Conservation (phyloP, 176 grass and related monocot genomes). For the Triticum urartu region DNA sequence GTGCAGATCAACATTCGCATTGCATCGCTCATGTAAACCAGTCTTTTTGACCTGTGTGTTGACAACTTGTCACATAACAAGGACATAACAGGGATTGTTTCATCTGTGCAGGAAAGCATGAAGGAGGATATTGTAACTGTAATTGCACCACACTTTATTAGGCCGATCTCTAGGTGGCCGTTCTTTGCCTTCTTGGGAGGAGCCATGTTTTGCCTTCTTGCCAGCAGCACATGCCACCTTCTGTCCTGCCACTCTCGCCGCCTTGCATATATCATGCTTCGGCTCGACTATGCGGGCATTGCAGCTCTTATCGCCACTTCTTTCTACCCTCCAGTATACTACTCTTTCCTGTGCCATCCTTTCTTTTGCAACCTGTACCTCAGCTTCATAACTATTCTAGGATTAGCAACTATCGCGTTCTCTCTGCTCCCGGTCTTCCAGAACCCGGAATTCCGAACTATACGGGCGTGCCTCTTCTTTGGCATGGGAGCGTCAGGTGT, state of each 20-base stretch:
- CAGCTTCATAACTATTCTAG: conserved; percentile 70
- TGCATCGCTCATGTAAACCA: not conserved
- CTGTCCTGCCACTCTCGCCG: conserved; percentile 82
- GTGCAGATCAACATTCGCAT: not conserved
- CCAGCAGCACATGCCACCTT: conserved; percentile 87
- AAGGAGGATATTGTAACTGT: conserved; percentile 72
- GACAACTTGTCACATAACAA: not conserved
- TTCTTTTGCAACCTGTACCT: conserved; percentile 91
- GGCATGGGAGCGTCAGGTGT: conserved; percentile 88
- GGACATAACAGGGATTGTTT: not conserved
- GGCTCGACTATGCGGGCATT: conserved; percentile 86
- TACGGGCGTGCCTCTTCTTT: conserved; percentile 78
- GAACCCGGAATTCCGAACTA: conserved; percentile 63
- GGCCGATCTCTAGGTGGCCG: conserved; percentile 72
- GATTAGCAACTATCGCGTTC: conserved; percentile 61
- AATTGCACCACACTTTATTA: conserved; percentile 57
- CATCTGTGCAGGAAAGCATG: conserved; percentile 52
- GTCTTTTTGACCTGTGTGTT: not conserved
- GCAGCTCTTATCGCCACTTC: conserved; percentile 85
- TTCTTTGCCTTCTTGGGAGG: conserved; percentile 81
- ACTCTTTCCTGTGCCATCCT: conserved; percentile 88
- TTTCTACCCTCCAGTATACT: conserved; percentile 92
- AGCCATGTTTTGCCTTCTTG: conserved; percentile 89
- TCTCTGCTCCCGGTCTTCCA: conserved; percentile 84
- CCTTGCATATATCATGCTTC: conserved; percentile 81